Base-by-base conservation (phyloP, 352 stramenopile genomes). In the Plasmopara halstedii region DNA sequence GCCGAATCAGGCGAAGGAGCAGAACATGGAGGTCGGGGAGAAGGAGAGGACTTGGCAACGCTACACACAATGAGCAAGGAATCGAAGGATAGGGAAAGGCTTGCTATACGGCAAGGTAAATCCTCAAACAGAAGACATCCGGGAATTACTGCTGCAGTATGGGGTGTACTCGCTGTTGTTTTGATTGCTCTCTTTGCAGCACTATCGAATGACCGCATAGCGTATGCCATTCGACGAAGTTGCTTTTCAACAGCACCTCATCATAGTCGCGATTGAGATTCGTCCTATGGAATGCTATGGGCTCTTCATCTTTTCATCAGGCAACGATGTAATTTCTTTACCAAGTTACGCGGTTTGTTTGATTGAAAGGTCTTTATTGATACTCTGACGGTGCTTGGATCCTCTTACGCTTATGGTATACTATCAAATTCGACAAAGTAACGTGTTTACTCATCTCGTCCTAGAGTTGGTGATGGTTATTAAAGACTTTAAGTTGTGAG, bases 161-260 rank as follows among this genome's bases (percentile, higher is more conserved):
- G 72, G 53, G 35, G 83, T 11, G 53, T 86, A 17, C 17, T 84
- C 7, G 29, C 71, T 1, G 57, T 77, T 3, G 50, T 82, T 0
- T 37, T 61, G 3, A 40, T 25, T 1, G 63, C 67, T 15, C 18
- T 79, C 3, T 74, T 89, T 23, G 67, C 87, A 13, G 55, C 59
- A 29, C 62, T 76, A 23, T 86, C 78, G 32, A 89, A 79, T 42
- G 75, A 87, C 51, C 35, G 47, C 8, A 58, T 71, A 21, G 87
- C 72, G 13, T 42, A 50, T 6, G 50, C 57, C 4, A 74, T 85
- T 33, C 70, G 75, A 22, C 67, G 41, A 39, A 44, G 18, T 26
- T 62, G 35, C n/a, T 25, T 63, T 6, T 26, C 37, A 6, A 35
- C 20, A 25, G 48, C 56, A 9, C 50, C 32, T 6, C 56, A 60